Evolutionary conservation across 192 early-diverging fungal species (phyloP).

Genomic region (Diversispora eburnea): DNA sequence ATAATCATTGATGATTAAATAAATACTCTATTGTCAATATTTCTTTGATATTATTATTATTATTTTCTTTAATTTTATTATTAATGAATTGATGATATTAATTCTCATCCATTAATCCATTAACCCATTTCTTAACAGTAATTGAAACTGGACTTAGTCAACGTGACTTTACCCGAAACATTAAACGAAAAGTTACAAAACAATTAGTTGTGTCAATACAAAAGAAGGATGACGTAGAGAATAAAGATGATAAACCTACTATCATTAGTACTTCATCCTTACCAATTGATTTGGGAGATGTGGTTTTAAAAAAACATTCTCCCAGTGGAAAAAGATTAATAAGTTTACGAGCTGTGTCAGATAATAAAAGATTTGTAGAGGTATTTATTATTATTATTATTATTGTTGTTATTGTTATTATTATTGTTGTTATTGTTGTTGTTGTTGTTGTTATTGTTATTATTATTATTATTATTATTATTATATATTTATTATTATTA

Average conservation of each 20-base stretch:
- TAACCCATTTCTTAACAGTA: constrained; percentile 12
- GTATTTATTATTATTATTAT: constrained; percentile 3
- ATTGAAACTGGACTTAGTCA: constrained; percentile 41
- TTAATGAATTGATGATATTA: not conserved
- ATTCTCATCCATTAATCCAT: not conserved
- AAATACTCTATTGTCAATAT: not conserved
- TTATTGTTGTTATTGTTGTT: no score
- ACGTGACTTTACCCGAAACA: constrained; percentile 52
- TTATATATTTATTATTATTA: not conserved
- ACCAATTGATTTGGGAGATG: constrained; percentile 35
- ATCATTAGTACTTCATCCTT: constrained; percentile 6
- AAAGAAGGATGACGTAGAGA: constrained; percentile 25
- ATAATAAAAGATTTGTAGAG: constrained; percentile 57
- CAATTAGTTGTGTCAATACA: constrained; percentile 38
- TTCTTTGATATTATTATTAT: no score
- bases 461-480: no score
- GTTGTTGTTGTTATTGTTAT: no score
- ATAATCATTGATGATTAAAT: no score
- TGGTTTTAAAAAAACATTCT: constrained; percentile 33
- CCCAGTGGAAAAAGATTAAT: constrained; percentile 37
- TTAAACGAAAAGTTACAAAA: constrained; percentile 43
- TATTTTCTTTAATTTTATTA: not conserved
- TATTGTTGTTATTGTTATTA: not conserved
- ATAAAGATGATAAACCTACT: constrained; percentile 34
- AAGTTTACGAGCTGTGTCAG: constrained; percentile 41